Evolutionary conservation across 73 alveolate genomes (phyloP).

Genomic region (Symbiodinium pilosum): DNA sequence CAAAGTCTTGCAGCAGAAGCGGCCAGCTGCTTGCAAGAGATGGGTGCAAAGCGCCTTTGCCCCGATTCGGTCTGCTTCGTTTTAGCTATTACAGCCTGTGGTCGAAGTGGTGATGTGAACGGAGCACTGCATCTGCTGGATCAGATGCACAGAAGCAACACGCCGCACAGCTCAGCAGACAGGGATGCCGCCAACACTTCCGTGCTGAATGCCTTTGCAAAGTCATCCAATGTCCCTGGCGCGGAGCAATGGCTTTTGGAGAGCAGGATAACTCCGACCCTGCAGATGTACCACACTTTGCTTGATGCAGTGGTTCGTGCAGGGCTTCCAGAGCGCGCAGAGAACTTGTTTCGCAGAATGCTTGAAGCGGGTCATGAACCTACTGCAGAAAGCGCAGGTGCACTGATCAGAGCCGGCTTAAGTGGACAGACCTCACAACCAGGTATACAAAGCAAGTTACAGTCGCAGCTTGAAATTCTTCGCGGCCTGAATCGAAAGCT

Average conservation of each 20-base stretch:
- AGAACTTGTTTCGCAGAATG: not conserved
- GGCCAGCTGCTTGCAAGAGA: not conserved
- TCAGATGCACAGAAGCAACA: not conserved
- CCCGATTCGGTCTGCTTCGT: not conserved
- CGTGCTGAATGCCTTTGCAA: not conserved
- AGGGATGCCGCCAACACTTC: not conserved
- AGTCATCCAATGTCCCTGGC: not conserved
- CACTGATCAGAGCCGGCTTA: not conserved
- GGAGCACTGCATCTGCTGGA: not conserved
- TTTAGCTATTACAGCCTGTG: not conserved
- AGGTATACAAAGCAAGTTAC: not conserved
- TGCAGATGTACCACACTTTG: slow-evolving; percentile 7
- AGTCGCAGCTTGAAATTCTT: not conserved
- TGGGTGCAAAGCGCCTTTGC: not conserved
- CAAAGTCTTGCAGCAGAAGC: not conserved
- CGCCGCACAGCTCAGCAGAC: not conserved
- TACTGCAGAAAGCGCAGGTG: not conserved
- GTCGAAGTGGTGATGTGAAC: not conserved
- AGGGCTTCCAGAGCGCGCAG: not conserved
- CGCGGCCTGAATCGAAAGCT: not conserved
- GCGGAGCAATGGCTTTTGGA: not conserved
- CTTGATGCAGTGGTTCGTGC: not conserved
- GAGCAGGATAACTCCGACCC: not conserved
- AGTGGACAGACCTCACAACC: not conserved
- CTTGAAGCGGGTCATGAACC: slow-evolving; percentile 1